These are phyloP conservation scores for Trichomonascaceae sp. DNA, from an alignment of 1,139 yeast species.

Conservation along the genomic window DNA sequence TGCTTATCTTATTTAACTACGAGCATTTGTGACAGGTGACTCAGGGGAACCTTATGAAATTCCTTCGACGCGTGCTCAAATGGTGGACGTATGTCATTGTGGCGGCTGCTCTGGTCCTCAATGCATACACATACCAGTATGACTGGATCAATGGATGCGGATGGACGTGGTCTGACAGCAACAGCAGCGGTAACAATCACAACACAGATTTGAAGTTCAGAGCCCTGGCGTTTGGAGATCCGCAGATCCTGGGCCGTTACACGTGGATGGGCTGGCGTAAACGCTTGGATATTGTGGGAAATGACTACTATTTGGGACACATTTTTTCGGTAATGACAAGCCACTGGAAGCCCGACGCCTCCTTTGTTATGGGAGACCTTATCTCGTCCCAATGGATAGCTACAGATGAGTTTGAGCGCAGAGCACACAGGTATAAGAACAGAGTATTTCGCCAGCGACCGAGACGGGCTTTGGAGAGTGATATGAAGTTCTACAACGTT, in stretches of 20 bases:
- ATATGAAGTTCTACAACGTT: slow-evolving; percentile 44
- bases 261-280: slow-evolving; percentile 58
- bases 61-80: background rate
- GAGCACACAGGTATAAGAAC: slow-evolving; percentile 57
- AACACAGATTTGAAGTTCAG: slow-evolving; percentile 12
- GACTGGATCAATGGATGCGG: slow-evolving; percentile 18
- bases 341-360: slow-evolving; percentile 60
- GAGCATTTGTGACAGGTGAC: too few relatives aligned
- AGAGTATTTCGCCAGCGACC: slow-evolving; percentile 18
- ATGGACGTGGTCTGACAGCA: too few relatives aligned
- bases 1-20: background rate
- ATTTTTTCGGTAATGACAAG: slow-evolving; percentile 52
- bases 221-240: slow-evolving; percentile 76
- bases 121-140: slow-evolving; percentile 13
- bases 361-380: slow-evolving; percentile 84
- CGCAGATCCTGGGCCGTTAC: slow-evolving; percentile 88
- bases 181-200: too few relatives aligned
- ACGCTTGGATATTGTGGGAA: slow-evolving; percentile 71
- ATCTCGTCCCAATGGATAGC: slow-evolving; percentile 94
- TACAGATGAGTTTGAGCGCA: slow-evolving; percentile 69
- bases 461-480: slow-evolving; percentile 24
- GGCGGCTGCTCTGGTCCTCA: slow-evolving; percentile 4
- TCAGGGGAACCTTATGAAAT: too few relatives aligned
- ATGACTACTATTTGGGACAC: slow-evolving; percentile 80
- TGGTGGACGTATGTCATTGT: slow-evolving; percentile 1